Conservation (phyloP, 495 filamentous ascomycete species). For the Astrocystis sublimbata region DNA sequence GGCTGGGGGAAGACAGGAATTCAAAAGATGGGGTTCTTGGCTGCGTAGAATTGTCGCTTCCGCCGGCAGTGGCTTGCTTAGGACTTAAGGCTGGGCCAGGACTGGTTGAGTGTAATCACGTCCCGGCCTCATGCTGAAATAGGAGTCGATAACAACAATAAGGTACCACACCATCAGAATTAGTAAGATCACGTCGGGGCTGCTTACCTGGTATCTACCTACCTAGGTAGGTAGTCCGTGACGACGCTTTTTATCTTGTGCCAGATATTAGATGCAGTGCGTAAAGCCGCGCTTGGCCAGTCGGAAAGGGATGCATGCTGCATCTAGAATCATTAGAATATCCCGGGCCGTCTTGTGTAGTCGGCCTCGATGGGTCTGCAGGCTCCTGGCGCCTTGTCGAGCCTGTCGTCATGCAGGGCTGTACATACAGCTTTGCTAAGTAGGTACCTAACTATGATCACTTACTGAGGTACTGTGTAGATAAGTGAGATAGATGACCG, state of each 20-base stretch:
- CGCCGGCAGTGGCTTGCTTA: slow-evolving; percentile 6
- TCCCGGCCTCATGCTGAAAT: neutral
- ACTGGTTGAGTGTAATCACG: too few relatives aligned
- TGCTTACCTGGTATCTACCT: too few relatives aligned
- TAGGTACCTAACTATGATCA: too few relatives aligned
- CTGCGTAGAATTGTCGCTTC: neutral
- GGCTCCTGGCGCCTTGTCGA: neutral
- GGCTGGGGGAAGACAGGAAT: too few relatives aligned
- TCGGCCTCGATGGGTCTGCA: too few relatives aligned
- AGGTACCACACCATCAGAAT: neutral
- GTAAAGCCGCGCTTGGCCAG: neutral
- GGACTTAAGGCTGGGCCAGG: neutral
- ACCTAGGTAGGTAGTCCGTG: too few relatives aligned
- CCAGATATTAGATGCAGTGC: slow-evolving; percentile 1
- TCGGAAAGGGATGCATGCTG: slow-evolving; percentile 1
- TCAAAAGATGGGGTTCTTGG: slow-evolving; percentile 1
- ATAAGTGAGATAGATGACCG: neutral
- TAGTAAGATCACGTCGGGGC: neutral
- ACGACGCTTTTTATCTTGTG: neutral
- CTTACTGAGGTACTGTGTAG: neutral
- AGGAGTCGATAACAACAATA: neutral
- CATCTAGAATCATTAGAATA: neutral
- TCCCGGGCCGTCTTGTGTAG: too few relatives aligned
- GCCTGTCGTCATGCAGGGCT: neutral
- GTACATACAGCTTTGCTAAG: slow-evolving; percentile 1